Evolutionary conservation across 139 green algal genomes (phyloP), one percentile per base, ranked within the genome.

Genomic region (Chlamydomonas sphaeroides): DNA sequence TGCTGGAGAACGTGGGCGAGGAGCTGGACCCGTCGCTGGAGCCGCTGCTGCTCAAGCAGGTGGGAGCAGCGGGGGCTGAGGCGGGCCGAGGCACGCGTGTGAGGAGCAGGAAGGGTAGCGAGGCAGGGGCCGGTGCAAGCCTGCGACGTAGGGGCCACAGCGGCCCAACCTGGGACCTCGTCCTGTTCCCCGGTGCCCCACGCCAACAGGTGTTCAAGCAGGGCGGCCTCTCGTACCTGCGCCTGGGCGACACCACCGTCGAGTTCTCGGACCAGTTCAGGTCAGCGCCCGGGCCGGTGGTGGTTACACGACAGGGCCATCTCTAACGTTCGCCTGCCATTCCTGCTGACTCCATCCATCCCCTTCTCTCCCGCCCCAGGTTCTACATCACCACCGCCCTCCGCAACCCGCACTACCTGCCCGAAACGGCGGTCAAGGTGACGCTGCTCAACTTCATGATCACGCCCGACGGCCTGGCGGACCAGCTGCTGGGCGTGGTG

Each of bases 361-460:
- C 17, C 20, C 28, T 28, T n/a, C 15, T 59, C 26, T 30, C n/a
- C 42, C 59, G 56, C 26, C 49, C 2, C 80, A 84, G 85, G 41
- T 95, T 98, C 88, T 98, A 97, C 91, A 96, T 98, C 81, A 98
- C 94, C 36, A 97, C 94, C 3, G 93, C 95, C 66, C 85, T 97
- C 42, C 91, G 94, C 56, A 98, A 98, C 85, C 94, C 94, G 10
- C 94, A 98, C 87, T 98, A 96, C 84, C 79, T 91, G 61, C 87
- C 87, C 14, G 87, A 88, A 68, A 87, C 79, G 1, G 66, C 87
- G 23, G 85, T 86, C 65, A 88, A 88, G 65, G 77, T 97, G 32
- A 93, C 89, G 14, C 88, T 97, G 56, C 86, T 97, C 35, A 96
- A 96, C 89, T 96, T 96, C 84, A 95, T 96, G 91, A 96, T 93